Evolutionary conservation across 1,284 basidiomycete species (phyloP), one percentile per base, ranked within the genome.

Genomic region (Moniliella sp.): DNA sequence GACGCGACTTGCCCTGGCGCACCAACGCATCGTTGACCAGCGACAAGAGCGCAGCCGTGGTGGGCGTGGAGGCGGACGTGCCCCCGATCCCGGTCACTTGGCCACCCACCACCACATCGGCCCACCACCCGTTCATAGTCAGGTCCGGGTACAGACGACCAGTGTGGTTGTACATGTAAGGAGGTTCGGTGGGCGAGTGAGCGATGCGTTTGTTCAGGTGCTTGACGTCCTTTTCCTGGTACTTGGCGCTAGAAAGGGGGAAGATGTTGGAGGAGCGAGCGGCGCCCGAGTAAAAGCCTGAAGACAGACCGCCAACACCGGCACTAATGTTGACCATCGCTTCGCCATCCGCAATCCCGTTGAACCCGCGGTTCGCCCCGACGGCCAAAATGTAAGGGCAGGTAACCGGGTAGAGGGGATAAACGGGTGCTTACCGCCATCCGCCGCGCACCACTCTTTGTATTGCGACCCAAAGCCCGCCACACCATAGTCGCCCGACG

Each of bases 251-350:
- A 11, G 33, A n/a, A n/a, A n/a, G n/a, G n/a, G n/a, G 25, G 28
- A 35, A 35, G 15, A 30, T 14, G 33, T 35, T 35, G 15, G 15
- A 17, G 33, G 23, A 30, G 15, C 33, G 27, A 15, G 33, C 33
- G 28, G 29, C 18, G 21, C 29, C 19, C n/a, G 19, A n/a, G 29
- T 18, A 14, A 31, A 58, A 29, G 69, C 60, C 50, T 15, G 66
- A 4, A 70, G 26, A 27, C 8, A 27, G 13, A 18, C 15, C 13
- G 3, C 9, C 3, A 18, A 30, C 15, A 16, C 10, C 11, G 16
- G 10, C 28, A 29, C 5, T 16, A 4, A 29, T 5, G 28, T 15
- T 5, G 13, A n/a, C 8, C 8, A 23, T 23, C 21, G 21, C n/a
- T n/a, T 7, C 21, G 21, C 21, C n/a, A n/a, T 7, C 21, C 21